Evolutionary conservation across 495 filamentous ascomycete genomes (phyloP).

Genomic region (Penicillium steckii): DNA sequence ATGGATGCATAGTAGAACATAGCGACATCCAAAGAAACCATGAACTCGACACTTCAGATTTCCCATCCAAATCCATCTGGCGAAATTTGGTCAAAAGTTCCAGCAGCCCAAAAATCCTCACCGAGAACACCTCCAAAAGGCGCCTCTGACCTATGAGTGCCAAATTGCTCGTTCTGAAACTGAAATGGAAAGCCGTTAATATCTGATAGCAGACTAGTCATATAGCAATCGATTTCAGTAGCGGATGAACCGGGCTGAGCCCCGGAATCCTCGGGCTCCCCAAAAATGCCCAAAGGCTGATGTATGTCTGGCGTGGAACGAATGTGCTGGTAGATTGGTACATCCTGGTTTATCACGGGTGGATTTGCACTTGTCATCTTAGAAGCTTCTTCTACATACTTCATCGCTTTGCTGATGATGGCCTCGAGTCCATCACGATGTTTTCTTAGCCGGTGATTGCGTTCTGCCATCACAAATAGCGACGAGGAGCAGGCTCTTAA

Average conservation of each 20-base stretch:
- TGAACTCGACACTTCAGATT: too few relatives aligned
- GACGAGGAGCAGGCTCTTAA: conserved; percentile 41
- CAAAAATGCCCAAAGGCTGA: too few relatives aligned
- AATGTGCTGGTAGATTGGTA: background rate
- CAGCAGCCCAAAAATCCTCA: conserved; percentile 18
- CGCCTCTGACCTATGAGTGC: background rate
- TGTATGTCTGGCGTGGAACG: too few relatives aligned
- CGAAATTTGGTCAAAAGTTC: background rate
- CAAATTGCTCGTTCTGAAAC: background rate
- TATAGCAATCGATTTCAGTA: background rate
- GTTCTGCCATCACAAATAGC: conserved; percentile 45
- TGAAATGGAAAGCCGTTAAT: background rate
- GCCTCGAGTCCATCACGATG: conserved; percentile 44
- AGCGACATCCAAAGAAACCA: too few relatives aligned
- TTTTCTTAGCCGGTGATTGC: conserved; percentile 34
- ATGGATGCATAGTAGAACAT: background rate
- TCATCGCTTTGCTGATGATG: conserved; percentile 40
- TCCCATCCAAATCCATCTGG: background rate
- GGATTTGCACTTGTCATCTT: background rate
- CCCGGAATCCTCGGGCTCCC: too few relatives aligned
- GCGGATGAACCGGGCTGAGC: background rate
- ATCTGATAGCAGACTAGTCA: background rate
- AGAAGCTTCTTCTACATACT: conserved; percentile 17
- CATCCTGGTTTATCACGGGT: background rate
- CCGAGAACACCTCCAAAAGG: conserved; percentile 7